These are phyloP conservation scores for Ophiostoma sp. DNA, from an alignment of 2,329 filamentous ascomycete genomes.

Conservation along the genomic window DNA sequence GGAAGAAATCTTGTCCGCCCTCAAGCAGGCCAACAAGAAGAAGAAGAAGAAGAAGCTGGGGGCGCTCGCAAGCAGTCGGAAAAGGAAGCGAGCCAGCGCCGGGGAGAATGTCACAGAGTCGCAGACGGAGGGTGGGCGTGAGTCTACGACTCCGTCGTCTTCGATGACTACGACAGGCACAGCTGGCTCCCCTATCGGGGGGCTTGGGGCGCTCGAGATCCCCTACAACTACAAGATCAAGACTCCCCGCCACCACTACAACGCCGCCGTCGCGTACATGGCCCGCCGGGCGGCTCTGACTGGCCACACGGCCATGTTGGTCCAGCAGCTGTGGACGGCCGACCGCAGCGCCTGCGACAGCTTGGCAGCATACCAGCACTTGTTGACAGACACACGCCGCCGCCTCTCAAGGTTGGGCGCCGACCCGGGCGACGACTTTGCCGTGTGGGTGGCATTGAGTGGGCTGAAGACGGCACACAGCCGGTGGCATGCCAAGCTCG, in stretches of 20 bases:
- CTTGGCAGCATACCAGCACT: slow-evolving; percentile 29
- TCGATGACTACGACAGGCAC: background rate
- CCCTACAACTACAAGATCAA: slow-evolving; percentile 18
- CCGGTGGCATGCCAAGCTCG: slow-evolving; percentile 23
- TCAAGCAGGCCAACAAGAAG: background rate
- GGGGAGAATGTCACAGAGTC: background rate
- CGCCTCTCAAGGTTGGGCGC: slow-evolving; percentile 23
- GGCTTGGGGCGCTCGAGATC: background rate
- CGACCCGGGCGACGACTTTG: slow-evolving; percentile 27
- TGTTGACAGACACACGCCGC: slow-evolving; percentile 23
- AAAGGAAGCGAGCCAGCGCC: background rate
- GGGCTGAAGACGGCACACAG: slow-evolving; percentile 24
- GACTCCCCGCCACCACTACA: slow-evolving; percentile 24
- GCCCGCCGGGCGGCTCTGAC: slow-evolving; percentile 21
- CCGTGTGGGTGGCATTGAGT: slow-evolving; percentile 25
- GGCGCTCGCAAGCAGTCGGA: background rate
- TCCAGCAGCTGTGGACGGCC: slow-evolving; percentile 22
- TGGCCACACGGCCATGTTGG: slow-evolving; percentile 23
- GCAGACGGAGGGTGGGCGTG: too few relatives aligned
- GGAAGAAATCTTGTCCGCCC: background rate
- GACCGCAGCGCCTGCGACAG: slow-evolving; percentile 25
- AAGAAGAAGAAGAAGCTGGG: background rate
- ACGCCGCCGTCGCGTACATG: slow-evolving; percentile 25
- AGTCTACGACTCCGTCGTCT: too few relatives aligned
- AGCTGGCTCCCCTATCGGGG: background rate